phyloP scores from a whole-genome alignment of 148 eudicot genomes.

The Drosera capensis region DNA sequence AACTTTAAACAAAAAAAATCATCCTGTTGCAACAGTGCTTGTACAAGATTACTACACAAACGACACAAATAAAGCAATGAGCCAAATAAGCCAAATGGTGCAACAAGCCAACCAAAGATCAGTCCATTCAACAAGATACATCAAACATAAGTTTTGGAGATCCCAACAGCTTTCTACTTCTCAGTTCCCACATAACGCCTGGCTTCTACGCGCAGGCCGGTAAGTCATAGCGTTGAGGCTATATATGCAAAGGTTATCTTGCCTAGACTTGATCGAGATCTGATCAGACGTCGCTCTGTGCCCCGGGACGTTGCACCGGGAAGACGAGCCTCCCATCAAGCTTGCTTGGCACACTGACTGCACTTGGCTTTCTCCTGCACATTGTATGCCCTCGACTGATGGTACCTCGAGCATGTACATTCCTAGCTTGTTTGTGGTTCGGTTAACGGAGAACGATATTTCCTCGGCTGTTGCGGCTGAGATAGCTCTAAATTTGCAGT shows the following conservation, averaged over 20 bases:
- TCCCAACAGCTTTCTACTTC: too few species aligned
- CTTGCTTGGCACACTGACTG: constrained; percentile 53
- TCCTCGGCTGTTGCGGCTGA: constrained; percentile 56
- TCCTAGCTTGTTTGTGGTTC: constrained; percentile 68
- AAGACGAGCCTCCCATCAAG: constrained; percentile 30
- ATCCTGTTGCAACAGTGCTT: too few species aligned
- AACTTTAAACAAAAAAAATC: too few species aligned
- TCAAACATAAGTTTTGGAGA: too few species aligned
- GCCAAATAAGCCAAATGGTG: too few species aligned
- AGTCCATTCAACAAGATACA: too few species aligned
- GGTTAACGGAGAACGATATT: constrained; percentile 60
- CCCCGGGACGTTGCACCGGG: constrained; percentile 70
- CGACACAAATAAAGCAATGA: too few species aligned
- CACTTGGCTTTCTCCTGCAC: constrained; percentile 45
- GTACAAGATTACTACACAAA: too few species aligned
- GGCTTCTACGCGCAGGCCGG: constrained; percentile 42
- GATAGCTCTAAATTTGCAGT: constrained; percentile 65
- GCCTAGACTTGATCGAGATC: constrained; percentile 43
- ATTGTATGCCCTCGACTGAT: constrained; percentile 72
- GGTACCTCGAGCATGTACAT: constrained; percentile 60
- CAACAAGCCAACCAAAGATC: too few species aligned
- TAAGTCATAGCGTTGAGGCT: constrained; percentile 51
- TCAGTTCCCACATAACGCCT: constrained; percentile 43
- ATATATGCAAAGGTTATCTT: constrained; percentile 62
- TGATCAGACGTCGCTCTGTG: constrained; percentile 41